phyloP scores from a whole-genome alignment of 768 basidiomycete genomes.

The Lentinus brumalis region DNA sequence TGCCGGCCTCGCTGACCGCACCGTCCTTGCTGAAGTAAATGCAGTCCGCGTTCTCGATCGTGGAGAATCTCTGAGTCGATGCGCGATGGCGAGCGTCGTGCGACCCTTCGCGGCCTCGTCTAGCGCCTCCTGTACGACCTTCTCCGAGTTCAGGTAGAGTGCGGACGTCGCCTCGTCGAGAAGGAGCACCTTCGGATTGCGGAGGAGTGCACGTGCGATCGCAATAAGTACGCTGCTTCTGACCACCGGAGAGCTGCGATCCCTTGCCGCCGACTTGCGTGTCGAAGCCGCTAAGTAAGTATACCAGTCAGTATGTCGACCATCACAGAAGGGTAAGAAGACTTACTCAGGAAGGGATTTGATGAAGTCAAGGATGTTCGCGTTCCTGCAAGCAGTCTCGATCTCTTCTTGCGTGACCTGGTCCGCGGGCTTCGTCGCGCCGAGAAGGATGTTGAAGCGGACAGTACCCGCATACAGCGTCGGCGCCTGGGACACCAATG shows the following conservation, averaged over 20 bases:
- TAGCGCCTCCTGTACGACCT: conserved; percentile 92
- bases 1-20: conserved; percentile 80
- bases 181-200: conserved; percentile 86
- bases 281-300: conserved; percentile 74
- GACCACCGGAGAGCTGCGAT: conserved; percentile 85
- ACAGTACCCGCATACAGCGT: conserved; percentile 90
- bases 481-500: conserved; percentile 90
- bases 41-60: conserved; percentile 88
- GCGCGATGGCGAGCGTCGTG: conserved; percentile 94
- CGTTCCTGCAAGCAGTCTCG: conserved; percentile 80
- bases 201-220: conserved; percentile 89
- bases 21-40: conserved; percentile 95
- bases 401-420: conserved; percentile 89
- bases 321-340: conserved; percentile 4
- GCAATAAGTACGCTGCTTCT: conserved; percentile 83
- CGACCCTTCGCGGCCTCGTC: conserved; percentile 94
- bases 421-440: conserved; percentile 71
- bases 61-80: conserved; percentile 67
- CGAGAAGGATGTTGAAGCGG: conserved; percentile 89
- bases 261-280: conserved; percentile 92
- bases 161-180: conserved; percentile 92
- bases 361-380: conserved; percentile 93
- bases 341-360: conserved; percentile 76
- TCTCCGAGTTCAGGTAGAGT: conserved; percentile 88
- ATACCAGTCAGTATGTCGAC: background rate